A percentile compares a stretch with the other conserved stretches of the same genome.
Evolutionary conservation across 2,329 filamentous ascomycete species (phyloP).

Genomic region (Alternaria brassicicola): DNA sequence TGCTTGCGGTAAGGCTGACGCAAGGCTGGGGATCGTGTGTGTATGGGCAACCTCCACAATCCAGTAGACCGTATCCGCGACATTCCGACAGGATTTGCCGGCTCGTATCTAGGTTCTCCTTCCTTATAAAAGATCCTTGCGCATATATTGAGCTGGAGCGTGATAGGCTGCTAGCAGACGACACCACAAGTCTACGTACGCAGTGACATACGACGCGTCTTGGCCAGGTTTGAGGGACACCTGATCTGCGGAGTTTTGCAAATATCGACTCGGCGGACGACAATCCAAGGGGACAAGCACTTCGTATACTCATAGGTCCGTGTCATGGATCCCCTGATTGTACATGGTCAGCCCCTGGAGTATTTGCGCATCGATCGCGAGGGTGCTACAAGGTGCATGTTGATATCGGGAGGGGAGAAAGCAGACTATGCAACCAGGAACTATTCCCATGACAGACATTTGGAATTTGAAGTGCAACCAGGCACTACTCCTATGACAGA

Average conservation of each 20-base stretch:
- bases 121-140: background rate
- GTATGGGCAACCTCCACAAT: background rate
- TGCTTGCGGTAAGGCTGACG: background rate
- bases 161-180: background rate
- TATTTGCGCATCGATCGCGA: background rate
- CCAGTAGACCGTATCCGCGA: background rate
- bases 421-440: background rate
- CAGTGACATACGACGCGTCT: background rate
- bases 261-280: background rate
- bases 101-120: background rate
- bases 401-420: background rate
- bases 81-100: background rate
- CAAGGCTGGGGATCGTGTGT: background rate
- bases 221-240: background rate
- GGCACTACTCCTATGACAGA: too few species aligned
- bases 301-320: background rate
- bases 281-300: background rate
- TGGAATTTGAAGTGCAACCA: background rate
- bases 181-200: background rate
- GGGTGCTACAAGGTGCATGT: background rate
- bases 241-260: background rate
- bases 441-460: background rate
- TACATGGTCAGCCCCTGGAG: background rate
- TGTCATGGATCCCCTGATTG: background rate
- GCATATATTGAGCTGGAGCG: background rate